Evolutionary conservation across 2,329 filamentous ascomycete species (phyloP).

Genomic region (Ophiosphaerella korrae): DNA sequence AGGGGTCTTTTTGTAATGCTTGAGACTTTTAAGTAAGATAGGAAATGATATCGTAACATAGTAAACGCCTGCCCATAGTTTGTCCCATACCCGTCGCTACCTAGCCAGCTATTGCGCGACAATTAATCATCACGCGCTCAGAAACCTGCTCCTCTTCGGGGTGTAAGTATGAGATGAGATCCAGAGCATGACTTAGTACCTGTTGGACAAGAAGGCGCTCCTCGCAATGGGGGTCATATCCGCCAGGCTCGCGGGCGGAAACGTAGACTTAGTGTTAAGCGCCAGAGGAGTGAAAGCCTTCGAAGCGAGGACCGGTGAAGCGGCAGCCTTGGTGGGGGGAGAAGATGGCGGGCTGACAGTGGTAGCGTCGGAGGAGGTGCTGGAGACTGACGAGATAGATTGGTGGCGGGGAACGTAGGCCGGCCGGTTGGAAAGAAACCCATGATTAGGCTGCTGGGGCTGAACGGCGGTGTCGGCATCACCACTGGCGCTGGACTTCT

Average conservation of each 20-base stretch:
- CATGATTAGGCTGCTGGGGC: conserved; percentile 34
- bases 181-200: conserved; percentile 19
- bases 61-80: conserved; percentile 10
- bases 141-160: conserved; percentile 3
- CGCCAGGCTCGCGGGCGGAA: conserved; percentile 27
- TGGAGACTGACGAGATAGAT: conserved; percentile 37
- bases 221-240: conserved; percentile 29
- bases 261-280: conserved; percentile 41
- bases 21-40: conserved; percentile 15
- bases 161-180: conserved; percentile 1
- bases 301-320: conserved; percentile 33
- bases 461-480: conserved; percentile 22
- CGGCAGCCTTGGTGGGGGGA: conserved; percentile 29
- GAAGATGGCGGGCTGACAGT: conserved; percentile 36
- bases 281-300: conserved; percentile 40
- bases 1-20: conserved; percentile 27
- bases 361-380: conserved; percentile 20
- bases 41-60: conserved; percentile 27
- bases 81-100: conserved; percentile 2
- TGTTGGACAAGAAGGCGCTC: conserved; percentile 40
- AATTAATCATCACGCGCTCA: background rate
- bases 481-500: conserved; percentile 16
- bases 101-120: conserved; percentile 1
- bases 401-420: conserved; percentile 24
- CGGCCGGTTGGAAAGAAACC: conserved; percentile 46